Evolutionary conservation across 352 stramenopile species (phyloP).

Genomic region (Elongisporangium prolatum): DNA sequence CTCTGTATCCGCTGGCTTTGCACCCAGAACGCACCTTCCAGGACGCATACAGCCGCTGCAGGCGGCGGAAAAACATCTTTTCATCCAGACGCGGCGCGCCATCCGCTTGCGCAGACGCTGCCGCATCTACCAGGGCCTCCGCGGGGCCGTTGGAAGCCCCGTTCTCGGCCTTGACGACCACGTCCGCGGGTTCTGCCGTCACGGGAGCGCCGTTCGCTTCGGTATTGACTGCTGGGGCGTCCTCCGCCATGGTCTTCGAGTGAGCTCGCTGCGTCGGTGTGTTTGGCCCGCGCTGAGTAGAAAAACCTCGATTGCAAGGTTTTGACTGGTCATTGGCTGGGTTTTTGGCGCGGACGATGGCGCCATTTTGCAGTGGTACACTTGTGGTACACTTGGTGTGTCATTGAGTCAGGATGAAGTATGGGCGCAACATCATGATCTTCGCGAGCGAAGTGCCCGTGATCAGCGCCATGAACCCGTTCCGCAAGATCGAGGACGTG

Average conservation of each 20-base stretch:
- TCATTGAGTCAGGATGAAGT: neutral
- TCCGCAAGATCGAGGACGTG: conserved; percentile 79
- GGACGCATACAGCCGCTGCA: conserved; percentile 66
- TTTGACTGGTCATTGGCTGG: neutral
- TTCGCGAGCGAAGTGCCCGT: conserved; percentile 86
- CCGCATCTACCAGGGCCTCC: conserved; percentile 3
- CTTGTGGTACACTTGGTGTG: conserved; percentile 5
- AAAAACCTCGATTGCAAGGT: conserved; percentile 7
- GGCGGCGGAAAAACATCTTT: conserved; percentile 73
- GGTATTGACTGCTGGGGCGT: conserved; percentile 14
- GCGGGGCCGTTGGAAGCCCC: conserved; percentile 28
- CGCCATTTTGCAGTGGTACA: conserved; percentile 3
- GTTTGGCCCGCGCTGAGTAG: neutral
- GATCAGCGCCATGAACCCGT: conserved; percentile 77
- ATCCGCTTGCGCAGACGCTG: conserved; percentile 4
- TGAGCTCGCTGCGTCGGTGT: neutral
- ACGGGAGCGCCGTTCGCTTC: conserved; percentile 8
- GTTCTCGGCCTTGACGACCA: conserved; percentile 28
- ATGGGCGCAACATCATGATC: conserved; percentile 56
- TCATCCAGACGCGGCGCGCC: conserved; percentile 45
- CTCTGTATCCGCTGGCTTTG: neutral
- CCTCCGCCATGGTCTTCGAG: conserved; percentile 18
- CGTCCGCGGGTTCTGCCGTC: neutral
- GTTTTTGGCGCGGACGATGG: neutral
- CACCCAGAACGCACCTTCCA: conserved; percentile 37